These are phyloP conservation scores for Geranium incanum DNA, from an alignment of 441 rosid species.

Conservation along the genomic window DNA sequence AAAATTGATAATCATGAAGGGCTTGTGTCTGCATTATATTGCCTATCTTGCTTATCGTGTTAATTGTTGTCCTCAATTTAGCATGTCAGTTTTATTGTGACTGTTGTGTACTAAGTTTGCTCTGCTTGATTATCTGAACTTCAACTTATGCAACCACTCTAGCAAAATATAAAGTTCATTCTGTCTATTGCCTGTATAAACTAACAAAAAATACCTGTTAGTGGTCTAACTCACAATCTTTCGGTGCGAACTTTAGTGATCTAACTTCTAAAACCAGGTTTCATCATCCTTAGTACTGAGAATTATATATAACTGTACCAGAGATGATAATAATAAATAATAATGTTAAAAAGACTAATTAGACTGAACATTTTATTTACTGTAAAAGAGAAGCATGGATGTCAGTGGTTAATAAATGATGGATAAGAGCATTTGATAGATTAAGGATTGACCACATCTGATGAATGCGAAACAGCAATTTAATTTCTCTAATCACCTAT, in stretches of 20 bases:
- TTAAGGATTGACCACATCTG: not conserved
- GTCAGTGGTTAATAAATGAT: not conserved
- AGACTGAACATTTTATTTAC: not conserved
- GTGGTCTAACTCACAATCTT: not conserved
- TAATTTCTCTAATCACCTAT: not conserved
- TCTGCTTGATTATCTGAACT: not conserved
- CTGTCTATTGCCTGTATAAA: not conserved
- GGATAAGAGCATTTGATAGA: not conserved
- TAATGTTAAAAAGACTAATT: not conserved
- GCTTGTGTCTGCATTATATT: not conserved
- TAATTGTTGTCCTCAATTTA: not conserved
- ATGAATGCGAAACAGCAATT: not conserved
- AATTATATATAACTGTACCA: not conserved
- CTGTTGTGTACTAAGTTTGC: not conserved
- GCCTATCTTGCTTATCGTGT: not conserved
- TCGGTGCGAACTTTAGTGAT: constrained; percentile 1
- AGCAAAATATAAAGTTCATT: too few relatives aligned
- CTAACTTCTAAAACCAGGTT: not conserved
- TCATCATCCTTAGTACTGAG: not conserved
- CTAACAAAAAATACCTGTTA: not conserved
- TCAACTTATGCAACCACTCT: too few relatives aligned
- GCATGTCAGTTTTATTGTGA: too few relatives aligned
- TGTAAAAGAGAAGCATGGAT: not conserved
- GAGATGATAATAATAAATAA: not conserved
- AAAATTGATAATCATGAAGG: not conserved